Evolutionary conservation across 1,284 basidiomycete species (phyloP).

Genomic region (Schizophyllum amplum): DNA sequence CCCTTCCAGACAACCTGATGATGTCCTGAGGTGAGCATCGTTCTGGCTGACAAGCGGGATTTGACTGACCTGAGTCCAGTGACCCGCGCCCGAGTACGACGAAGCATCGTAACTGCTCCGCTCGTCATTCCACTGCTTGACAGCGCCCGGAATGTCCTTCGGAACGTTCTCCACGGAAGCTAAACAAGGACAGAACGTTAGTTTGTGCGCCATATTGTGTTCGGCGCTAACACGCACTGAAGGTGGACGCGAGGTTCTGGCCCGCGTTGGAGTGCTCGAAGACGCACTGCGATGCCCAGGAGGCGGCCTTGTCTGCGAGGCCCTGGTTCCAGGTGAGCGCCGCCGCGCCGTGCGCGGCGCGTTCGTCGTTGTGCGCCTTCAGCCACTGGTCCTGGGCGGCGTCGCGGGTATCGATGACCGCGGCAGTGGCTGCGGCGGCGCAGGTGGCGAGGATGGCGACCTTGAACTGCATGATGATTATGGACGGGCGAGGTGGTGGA

Average conservation of each 20-base stretch:
- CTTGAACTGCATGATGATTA: neutral
- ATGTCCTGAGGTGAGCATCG: too few species aligned
- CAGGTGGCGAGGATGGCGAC: neutral
- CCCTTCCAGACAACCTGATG: constrained; percentile 48
- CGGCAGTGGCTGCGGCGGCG: neutral
- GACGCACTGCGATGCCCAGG: constrained; percentile 37
- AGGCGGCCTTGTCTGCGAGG: constrained; percentile 33
- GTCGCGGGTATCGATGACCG: neutral
- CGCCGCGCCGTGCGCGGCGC: constrained; percentile 34
- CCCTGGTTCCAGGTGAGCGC: constrained; percentile 35
- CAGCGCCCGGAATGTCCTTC: constrained; percentile 27
- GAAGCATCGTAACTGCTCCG: constrained; percentile 30
- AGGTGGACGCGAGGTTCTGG: constrained; percentile 30
- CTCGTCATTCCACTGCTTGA: constrained; percentile 38
- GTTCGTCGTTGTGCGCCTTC: constrained; percentile 33
- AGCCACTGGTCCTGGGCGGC: constrained; percentile 21
- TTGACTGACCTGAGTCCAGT: constrained; percentile 42
- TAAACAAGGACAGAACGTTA: constrained; percentile 37
- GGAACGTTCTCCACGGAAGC: neutral
- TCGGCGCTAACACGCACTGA: neutral
- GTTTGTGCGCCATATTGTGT: constrained; percentile 33
- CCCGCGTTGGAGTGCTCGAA: constrained; percentile 38
- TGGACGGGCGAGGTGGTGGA: too few species aligned
- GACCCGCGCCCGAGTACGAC: constrained; percentile 31
- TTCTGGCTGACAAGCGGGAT: too few species aligned